A percentile compares a stretch with the other conserved stretches of the same genome.
Evolutionary conservation across 2,329 filamentous ascomycete genomes (phyloP).

Genomic region (Metarhizium humberi): DNA sequence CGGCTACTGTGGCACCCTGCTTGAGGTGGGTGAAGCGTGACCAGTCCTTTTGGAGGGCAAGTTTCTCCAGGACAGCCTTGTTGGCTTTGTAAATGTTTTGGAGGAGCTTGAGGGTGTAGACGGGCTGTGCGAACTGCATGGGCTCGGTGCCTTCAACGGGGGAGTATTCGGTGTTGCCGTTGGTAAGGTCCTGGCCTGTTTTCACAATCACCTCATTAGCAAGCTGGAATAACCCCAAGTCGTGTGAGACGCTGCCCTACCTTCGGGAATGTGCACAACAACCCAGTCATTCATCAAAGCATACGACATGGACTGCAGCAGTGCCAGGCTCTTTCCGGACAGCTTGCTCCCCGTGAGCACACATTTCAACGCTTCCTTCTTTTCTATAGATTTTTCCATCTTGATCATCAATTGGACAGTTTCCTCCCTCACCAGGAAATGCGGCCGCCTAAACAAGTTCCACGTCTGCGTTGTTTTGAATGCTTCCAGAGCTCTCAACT

Average conservation of each 20-base stretch:
- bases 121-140: conserved; percentile 64
- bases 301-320: conserved; percentile 76
- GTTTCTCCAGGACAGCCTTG: conserved; percentile 46
- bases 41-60: conserved; percentile 36
- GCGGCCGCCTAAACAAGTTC: conserved; percentile 75
- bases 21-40: conserved; percentile 30
- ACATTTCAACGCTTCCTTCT: conserved; percentile 48
- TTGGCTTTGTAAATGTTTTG: conserved; percentile 67
- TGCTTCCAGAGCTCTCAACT: conserved; percentile 72
- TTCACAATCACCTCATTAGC: not conserved
- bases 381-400: conserved; percentile 45
- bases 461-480: conserved; percentile 90
- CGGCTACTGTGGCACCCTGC: conserved; percentile 54
- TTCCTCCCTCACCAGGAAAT: conserved; percentile 68
- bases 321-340: conserved; percentile 77
- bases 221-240: not conserved
- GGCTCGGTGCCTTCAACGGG: conserved; percentile 52
- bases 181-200: conserved; percentile 66
- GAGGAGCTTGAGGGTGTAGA: conserved; percentile 67
- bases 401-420: conserved; percentile 60
- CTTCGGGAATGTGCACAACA: conserved; percentile 82
- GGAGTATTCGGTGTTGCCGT: conserved; percentile 72
- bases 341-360: conserved; percentile 66
- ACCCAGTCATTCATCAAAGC: conserved; percentile 79
- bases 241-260: conserved; percentile 37